phyloP scores from a whole-genome alignment of 495 filamentous ascomycete species.

The Penicillium chermesinum region DNA sequence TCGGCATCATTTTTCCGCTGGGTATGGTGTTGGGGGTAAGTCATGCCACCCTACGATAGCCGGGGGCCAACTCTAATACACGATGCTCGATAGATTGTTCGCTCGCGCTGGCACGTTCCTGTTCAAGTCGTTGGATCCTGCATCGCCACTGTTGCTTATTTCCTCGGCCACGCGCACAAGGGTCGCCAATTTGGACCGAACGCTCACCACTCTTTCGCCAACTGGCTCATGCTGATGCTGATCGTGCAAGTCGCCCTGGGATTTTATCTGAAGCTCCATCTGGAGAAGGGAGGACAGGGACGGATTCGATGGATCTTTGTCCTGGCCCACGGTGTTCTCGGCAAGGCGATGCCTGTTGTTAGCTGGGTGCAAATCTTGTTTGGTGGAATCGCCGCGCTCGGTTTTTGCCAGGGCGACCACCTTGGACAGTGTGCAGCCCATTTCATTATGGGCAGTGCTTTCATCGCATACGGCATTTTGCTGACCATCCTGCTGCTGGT shows the following conservation, averaged over 20 bases:
- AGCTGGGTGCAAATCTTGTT: conserved; percentile 96
- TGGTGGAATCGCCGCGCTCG: conserved; percentile 86
- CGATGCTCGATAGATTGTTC: conserved; percentile 59
- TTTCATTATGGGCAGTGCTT: conserved; percentile 97
- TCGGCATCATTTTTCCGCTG: conserved; percentile 86
- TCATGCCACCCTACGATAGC: conserved; percentile 3
- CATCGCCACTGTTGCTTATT: conserved; percentile 78
- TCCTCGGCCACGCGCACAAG: conserved; percentile 84
- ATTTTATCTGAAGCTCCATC: conserved; percentile 82
- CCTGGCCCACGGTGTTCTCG: conserved; percentile 69
- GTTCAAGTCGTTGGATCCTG: conserved; percentile 69
- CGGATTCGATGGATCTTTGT: conserved; percentile 69
- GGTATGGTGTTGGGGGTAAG: conserved; percentile 93
- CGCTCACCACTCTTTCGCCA: conserved; percentile 76
- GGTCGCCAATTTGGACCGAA: conserved; percentile 84
- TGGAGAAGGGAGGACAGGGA: conserved; percentile 76
- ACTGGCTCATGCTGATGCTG: conserved; percentile 71
- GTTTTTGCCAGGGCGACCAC: conserved; percentile 93
- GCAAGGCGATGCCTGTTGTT: conserved; percentile 80
- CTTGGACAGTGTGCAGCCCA: conserved; percentile 90
- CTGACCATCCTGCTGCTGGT: conserved; percentile 82
- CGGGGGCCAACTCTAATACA: neutral
- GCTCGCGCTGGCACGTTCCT: conserved; percentile 92
- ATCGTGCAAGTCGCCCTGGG: conserved; percentile 73
- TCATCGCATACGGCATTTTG: conserved; percentile 88